These are phyloP conservation scores for Cyclotella kingstonii DNA, from an alignment of 108 stramenopile species.

Conservation along the genomic window DNA sequence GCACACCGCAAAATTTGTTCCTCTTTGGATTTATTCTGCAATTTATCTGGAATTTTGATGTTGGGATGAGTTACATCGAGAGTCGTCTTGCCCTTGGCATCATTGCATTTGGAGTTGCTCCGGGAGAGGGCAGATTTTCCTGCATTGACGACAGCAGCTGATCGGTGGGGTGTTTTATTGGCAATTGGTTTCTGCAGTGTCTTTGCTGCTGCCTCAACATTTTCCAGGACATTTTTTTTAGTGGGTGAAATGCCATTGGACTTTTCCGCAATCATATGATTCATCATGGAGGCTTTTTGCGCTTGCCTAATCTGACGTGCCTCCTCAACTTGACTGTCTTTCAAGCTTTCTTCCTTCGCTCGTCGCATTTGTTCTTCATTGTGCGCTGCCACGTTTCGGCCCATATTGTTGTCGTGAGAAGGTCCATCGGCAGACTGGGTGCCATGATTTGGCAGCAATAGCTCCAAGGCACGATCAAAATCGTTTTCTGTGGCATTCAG, in stretches of 20 bases:
- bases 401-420: slow-evolving; percentile 1
- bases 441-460: slow-evolving; percentile 43
- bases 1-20: slow-evolving; percentile 76
- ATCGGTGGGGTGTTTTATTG: slow-evolving; percentile 9
- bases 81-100: slow-evolving; percentile 11
- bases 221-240: slow-evolving; percentile 8
- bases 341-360: slow-evolving; percentile 45
- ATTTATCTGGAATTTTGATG: slow-evolving; percentile 68
- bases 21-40: slow-evolving; percentile 73
- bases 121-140: slow-evolving; percentile 47
- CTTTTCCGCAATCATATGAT: neutral
- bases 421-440: slow-evolving; percentile 8
- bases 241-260: neutral
- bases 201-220: slow-evolving; percentile 4
- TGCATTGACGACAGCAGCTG: slow-evolving; percentile 48
- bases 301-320: slow-evolving; percentile 22
- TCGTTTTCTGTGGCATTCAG: slow-evolving; percentile 59
- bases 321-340: slow-evolving; percentile 23
- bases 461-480: slow-evolving; percentile 66
- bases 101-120: slow-evolving; percentile 5
- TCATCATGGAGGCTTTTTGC: slow-evolving; percentile 13
- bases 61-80: slow-evolving; percentile 51
- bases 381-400: slow-evolving; percentile 31
- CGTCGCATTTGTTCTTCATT: slow-evolving; percentile 42
- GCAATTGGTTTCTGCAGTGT: slow-evolving; percentile 4